These are phyloP conservation scores for Tylopilus sp. DNA, from an alignment of 1,284 basidiomycete species.

Conservation along the genomic window DNA sequence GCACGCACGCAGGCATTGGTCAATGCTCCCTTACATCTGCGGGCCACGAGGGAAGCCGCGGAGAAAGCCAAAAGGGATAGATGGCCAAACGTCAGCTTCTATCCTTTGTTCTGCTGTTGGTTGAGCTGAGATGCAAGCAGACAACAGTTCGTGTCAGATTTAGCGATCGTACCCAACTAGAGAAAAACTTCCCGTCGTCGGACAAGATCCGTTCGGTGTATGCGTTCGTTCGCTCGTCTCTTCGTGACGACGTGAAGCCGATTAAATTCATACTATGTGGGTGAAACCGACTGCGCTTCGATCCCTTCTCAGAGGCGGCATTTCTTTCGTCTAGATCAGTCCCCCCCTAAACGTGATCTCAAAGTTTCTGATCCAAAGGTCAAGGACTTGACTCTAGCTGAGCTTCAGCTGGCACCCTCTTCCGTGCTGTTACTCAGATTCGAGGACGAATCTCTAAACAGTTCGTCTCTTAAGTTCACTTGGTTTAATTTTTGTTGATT, in stretches of 20 bases:
- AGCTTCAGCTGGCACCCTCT: conserved; percentile 76
- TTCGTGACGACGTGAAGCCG: conserved; percentile 68
- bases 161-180: conserved; percentile 77
- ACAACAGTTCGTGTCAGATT: conserved; percentile 81
- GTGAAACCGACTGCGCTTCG: conserved; percentile 26
- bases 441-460: conserved; percentile 66
- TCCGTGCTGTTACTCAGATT: conserved; percentile 77
- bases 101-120: background rate
- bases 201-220: conserved; percentile 79
- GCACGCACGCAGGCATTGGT: conserved; percentile 62
- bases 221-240: conserved; percentile 71
- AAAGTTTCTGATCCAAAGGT: conserved; percentile 72
- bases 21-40: conserved; percentile 75
- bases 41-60: conserved; percentile 62
- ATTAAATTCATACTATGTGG: conserved; percentile 80
- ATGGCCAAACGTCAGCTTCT: conserved; percentile 63
- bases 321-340: conserved; percentile 53
- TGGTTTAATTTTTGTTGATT: background rate
- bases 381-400: conserved; percentile 59
- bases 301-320: background rate
- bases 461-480: conserved; percentile 36
- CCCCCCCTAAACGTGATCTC: conserved; percentile 77
- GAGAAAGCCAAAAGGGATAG: conserved; percentile 58
- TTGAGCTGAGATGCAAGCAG: conserved; percentile 37
- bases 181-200: conserved; percentile 70